Conservation (phyloP, 495 filamentous ascomycete species). For the Aspergillus haitiensis region DNA sequence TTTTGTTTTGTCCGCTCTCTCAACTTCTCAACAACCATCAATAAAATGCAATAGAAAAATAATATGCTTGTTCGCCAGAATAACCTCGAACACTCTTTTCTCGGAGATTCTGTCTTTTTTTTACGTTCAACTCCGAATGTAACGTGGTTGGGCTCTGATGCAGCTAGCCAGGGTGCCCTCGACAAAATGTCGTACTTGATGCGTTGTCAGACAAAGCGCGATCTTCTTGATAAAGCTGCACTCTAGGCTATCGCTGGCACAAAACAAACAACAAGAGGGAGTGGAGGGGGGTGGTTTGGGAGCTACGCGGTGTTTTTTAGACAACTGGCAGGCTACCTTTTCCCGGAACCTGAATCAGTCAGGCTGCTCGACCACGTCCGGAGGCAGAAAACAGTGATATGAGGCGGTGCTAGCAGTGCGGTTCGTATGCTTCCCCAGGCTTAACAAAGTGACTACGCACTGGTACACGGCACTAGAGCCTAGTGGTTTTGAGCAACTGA, state of each 20-base stretch:
- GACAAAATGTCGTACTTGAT: slow-evolving; percentile 41
- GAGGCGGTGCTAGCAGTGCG: slow-evolving; percentile 35
- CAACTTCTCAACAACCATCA: slow-evolving; percentile 22
- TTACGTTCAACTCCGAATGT: slow-evolving; percentile 41
- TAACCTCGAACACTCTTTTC: slow-evolving; percentile 28
- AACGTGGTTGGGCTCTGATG: slow-evolving; percentile 56
- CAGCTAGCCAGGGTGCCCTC: slow-evolving; percentile 44
- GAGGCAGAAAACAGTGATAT: slow-evolving; percentile 23
- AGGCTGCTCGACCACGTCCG: slow-evolving; percentile 31
- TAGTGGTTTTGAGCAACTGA: no score
- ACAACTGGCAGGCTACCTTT: slow-evolving; percentile 33
- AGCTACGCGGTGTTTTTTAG: slow-evolving; percentile 37
- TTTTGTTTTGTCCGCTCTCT: slow-evolving; percentile 25
- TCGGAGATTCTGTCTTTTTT: slow-evolving; percentile 40
- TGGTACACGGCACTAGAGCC: slow-evolving; percentile 26
- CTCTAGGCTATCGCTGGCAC: slow-evolving; percentile 25
- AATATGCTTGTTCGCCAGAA: slow-evolving; percentile 30
- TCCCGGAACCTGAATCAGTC: slow-evolving; percentile 19
- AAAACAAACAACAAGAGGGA: slow-evolving; percentile 12
- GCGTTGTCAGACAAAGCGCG: slow-evolving; percentile 46
- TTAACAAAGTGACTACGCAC: slow-evolving; percentile 24
- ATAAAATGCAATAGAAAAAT: slow-evolving; percentile 21
- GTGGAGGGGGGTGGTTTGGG: slow-evolving; percentile 16
- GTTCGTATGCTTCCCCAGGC: slow-evolving; percentile 20
- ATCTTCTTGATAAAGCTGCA: slow-evolving; percentile 34